Conservation (phyloP, 352 stramenopile species). For the Phytophthora pistaciae region DNA sequence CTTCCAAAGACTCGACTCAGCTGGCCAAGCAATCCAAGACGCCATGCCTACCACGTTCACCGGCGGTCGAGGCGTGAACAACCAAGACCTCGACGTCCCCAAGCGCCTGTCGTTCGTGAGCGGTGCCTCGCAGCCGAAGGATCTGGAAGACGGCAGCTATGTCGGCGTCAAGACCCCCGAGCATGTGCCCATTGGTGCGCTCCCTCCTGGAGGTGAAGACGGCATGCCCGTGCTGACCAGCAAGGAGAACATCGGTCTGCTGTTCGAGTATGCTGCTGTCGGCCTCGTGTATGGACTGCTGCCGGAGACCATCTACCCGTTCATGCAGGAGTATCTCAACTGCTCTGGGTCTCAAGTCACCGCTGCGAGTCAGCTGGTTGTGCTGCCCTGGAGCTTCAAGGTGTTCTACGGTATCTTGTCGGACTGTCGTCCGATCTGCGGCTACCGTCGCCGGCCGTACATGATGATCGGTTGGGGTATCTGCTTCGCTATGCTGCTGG, state of each 20-base stretch:
- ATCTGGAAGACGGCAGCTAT: slow-evolving; percentile 37
- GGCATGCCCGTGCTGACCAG: slow-evolving; percentile 35
- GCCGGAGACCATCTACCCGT: slow-evolving; percentile 50
- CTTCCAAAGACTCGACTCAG: not conserved
- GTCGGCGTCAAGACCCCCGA: slow-evolving; percentile 36
- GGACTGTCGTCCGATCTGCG: slow-evolving; percentile 74
- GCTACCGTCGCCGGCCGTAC: slow-evolving; percentile 34
- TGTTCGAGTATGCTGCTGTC: slow-evolving; percentile 53
- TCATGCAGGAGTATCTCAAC: slow-evolving; percentile 59
- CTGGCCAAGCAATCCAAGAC: slow-evolving; percentile 18
- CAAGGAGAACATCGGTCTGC: slow-evolving; percentile 44
- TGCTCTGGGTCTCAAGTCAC: slow-evolving; percentile 29
- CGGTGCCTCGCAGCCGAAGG: slow-evolving; percentile 22
- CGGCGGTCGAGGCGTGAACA: slow-evolving; percentile 5
- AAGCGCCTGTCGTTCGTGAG: slow-evolving; percentile 52
- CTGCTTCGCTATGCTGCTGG: slow-evolving; percentile 32
- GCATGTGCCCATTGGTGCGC: slow-evolving; percentile 1
- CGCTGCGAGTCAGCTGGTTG: slow-evolving; percentile 43
- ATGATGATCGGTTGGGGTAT: slow-evolving; percentile 55
- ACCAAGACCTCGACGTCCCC: slow-evolving; percentile 25
- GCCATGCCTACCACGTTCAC: slow-evolving; percentile 29
- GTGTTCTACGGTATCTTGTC: slow-evolving; percentile 44
- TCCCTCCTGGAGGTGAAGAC: slow-evolving; percentile 23
- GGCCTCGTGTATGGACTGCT: slow-evolving; percentile 42
- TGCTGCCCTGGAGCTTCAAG: slow-evolving; percentile 79